Percentiles rank a stretch among this genome's conserved stretches.
phyloP scores from a whole-genome alignment of 2,329 filamentous ascomycete species.

The Botryotinia convoluta region DNA sequence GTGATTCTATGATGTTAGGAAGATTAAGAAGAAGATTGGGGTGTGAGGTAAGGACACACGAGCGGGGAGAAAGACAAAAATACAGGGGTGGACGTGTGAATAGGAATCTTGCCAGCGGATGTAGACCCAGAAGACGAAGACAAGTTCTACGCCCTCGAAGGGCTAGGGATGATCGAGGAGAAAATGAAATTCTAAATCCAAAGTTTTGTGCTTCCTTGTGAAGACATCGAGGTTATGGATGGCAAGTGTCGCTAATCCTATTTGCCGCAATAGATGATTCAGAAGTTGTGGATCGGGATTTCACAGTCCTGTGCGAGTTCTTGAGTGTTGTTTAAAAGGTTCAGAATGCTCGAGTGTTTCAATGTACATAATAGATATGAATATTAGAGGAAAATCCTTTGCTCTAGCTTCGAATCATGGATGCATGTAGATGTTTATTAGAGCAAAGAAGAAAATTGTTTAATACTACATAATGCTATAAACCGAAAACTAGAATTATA shows the following conservation, averaged over 20 bases:
- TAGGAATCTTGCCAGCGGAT: background rate
- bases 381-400: background rate
- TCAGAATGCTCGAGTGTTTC: background rate
- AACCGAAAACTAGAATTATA: background rate
- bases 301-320: background rate
- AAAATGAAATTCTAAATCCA: background rate
- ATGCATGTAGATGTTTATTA: background rate
- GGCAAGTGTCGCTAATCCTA: background rate
- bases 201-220: background rate
- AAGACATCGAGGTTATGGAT: background rate
- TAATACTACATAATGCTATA: background rate
- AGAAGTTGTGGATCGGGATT: background rate
- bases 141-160: background rate
- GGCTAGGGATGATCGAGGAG: background rate
- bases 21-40: conserved; percentile 1
- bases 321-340: background rate
- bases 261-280: background rate
- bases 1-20: background rate
- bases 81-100: background rate
- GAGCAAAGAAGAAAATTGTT: background rate
- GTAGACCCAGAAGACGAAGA: background rate
- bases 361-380: background rate
- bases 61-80: background rate
- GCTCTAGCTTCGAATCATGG: background rate
- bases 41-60: background rate